phyloP scores from a whole-genome alignment of 768 basidiomycete genomes.

The Tricholoma hemisulphureum region DNA sequence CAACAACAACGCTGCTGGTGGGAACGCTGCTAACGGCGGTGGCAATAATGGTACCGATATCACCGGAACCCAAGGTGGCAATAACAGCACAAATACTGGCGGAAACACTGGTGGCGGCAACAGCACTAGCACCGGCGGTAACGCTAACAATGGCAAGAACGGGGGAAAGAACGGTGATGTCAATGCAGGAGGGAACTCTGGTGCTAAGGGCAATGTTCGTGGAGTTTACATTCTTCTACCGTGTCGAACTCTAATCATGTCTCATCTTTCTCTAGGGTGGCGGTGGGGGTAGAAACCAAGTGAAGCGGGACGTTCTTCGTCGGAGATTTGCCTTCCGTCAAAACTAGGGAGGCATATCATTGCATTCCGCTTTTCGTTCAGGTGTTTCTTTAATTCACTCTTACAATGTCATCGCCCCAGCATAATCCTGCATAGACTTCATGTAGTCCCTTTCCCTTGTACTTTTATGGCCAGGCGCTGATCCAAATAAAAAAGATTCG shows the following conservation, averaged over 20 bases:
- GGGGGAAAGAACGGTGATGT: conserved; percentile 3
- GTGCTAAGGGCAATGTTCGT: not conserved
- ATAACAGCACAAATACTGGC: not conserved
- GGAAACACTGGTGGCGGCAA: not conserved
- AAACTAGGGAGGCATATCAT: not conserved
- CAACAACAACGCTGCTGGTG: not conserved
- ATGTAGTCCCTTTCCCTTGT: conserved; percentile 8
- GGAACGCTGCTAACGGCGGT: not conserved
- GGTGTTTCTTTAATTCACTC: conserved; percentile 1
- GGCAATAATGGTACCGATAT: too few species aligned
- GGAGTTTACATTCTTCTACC: not conserved
- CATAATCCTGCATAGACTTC: conserved; percentile 11
- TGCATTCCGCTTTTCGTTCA: not conserved
- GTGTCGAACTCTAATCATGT: not conserved
- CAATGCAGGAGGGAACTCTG: not conserved
- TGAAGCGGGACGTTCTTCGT: conserved; percentile 1
- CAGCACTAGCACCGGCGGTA: not conserved
- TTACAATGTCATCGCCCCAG: not conserved
- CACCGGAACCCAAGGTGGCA: not conserved
- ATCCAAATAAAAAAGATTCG: conserved; percentile 12
- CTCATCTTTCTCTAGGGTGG: not conserved
- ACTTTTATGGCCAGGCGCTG: conserved; percentile 18
- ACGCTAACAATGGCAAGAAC: not conserved
- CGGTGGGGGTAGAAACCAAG: conserved; percentile 3
- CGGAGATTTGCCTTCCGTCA: conserved; percentile 7